Conservation (phyloP, 148 eudicot species). For the Vaccinium corymbosum region DNA sequence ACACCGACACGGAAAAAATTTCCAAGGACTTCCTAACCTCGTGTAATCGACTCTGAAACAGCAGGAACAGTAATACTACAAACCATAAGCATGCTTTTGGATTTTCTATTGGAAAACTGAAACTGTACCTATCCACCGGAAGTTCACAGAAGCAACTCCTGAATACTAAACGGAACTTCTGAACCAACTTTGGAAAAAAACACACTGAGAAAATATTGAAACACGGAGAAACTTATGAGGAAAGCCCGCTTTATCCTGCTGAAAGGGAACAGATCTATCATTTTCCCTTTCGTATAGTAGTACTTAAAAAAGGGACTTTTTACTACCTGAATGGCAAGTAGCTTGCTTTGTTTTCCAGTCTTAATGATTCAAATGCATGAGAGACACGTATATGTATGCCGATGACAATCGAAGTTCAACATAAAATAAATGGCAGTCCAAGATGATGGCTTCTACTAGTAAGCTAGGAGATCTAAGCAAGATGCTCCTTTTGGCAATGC, state of each 20-base stretch:
- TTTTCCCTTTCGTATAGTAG: not conserved
- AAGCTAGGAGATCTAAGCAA: not conserved
- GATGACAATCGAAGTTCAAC: not conserved
- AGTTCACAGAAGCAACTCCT: not conserved
- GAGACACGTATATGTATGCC: not conserved
- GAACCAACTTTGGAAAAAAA: not conserved
- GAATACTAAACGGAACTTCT: not conserved
- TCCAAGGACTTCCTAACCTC: not conserved
- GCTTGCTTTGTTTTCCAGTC: not conserved
- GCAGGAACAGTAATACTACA: not conserved
- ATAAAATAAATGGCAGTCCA: not conserved
- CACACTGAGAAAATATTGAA: not conserved
- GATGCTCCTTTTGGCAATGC: not conserved
- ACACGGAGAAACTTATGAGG: not conserved
- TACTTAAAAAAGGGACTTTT: not conserved
- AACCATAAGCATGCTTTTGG: not conserved
- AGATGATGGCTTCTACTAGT: not conserved
- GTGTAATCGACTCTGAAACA: not conserved
- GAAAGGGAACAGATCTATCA: not conserved
- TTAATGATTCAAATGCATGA: not conserved
- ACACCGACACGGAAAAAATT: too few relatives aligned
- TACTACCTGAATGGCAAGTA: not conserved
- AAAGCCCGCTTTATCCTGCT: not conserved
- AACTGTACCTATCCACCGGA: not conserved
- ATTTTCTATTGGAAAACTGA: not conserved